Conservation (phyloP, 495 filamentous ascomycete species). For the Talaromyces liani region DNA sequence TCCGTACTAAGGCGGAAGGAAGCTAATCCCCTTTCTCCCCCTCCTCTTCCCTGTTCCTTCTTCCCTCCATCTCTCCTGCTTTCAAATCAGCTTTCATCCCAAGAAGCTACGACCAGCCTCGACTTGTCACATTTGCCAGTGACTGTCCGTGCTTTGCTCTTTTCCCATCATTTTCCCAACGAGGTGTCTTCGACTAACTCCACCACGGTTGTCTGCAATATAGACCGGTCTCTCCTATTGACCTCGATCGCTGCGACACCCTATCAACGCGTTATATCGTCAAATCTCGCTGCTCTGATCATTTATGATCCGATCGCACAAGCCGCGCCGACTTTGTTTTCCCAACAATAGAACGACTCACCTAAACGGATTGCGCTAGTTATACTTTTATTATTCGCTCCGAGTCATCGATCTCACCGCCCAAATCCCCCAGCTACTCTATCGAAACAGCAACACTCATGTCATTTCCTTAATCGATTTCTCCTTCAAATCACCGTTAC, state of each 20-base stretch:
- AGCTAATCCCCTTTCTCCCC: slow-evolving; percentile 2
- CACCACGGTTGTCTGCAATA: neutral
- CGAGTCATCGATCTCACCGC: neutral
- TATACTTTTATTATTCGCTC: neutral
- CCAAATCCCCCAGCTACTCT: neutral
- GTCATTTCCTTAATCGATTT: neutral
- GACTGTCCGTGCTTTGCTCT: slow-evolving; percentile 1
- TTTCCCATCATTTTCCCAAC: neutral
- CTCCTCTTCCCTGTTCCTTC: slow-evolving; percentile 10
- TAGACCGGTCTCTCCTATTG: neutral
- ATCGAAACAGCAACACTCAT: neutral
- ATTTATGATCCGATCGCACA: neutral
- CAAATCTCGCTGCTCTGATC: neutral
- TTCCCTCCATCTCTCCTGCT: slow-evolving; percentile 14
- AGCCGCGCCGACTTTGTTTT: neutral
- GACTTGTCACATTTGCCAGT: neutral
- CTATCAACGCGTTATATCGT: neutral
- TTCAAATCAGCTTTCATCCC: slow-evolving; percentile 14
- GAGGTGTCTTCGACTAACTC: neutral
- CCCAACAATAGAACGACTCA: neutral
- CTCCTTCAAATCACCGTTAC: neutral
- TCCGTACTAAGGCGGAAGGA: neutral
- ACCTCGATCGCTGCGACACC: neutral
- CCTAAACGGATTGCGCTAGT: neutral
- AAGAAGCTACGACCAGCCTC: neutral